Percentiles rank a stretch among this genome's conserved stretches.
Evolutionary conservation across 116 monocot species (phyloP).

Genomic region (Zostera marina): DNA sequence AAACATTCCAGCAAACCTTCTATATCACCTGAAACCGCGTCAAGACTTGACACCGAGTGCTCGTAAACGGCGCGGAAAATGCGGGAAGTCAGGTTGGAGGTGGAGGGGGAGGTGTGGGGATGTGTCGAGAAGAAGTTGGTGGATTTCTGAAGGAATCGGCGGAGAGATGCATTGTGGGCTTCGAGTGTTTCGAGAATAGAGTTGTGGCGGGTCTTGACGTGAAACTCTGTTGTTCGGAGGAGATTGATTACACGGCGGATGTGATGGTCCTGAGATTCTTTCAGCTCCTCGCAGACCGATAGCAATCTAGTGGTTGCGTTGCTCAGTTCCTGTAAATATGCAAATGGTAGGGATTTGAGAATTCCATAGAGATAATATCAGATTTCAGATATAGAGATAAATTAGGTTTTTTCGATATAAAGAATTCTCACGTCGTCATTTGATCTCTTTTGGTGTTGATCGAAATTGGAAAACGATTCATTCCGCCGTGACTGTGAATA

Average conservation of each 20-base stretch:
- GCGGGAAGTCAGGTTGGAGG: constrained; percentile 1
- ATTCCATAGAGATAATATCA: neutral
- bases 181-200: constrained; percentile 7
- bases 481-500: neutral
- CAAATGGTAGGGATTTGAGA: too few species aligned
- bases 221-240: constrained; percentile 1
- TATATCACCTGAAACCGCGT: neutral
- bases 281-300: constrained; percentile 6
- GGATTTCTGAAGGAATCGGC: constrained; percentile 1
- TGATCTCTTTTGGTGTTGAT: neutral
- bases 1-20: neutral
- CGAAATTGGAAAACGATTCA: neutral
- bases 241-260: constrained; percentile 3
- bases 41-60: constrained; percentile 1
- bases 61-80: constrained; percentile 1
- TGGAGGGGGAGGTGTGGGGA: neutral
- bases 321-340: neutral
- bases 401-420: neutral
- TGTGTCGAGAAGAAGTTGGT: constrained; percentile 1
- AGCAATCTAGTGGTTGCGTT: neutral
- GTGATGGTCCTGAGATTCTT: constrained; percentile 2
- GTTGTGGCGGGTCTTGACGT: constrained; percentile 4
- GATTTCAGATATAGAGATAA: neutral
- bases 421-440: neutral
- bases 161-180: constrained; percentile 1